phyloP scores from a whole-genome alignment of 805 yeast species.

The Yamadazyma nakazawae region DNA sequence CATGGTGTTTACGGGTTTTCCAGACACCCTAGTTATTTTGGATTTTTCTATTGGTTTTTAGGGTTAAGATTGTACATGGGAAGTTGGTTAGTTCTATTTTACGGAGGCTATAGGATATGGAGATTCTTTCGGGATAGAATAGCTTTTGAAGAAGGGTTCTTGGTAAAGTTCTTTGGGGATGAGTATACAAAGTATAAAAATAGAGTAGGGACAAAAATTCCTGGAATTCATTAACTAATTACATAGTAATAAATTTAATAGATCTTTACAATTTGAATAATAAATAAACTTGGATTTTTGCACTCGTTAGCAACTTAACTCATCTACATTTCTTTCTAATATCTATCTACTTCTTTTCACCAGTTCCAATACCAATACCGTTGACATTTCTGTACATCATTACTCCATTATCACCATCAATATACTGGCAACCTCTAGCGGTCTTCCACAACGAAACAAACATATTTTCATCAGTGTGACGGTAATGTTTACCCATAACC shows the following conservation, averaged over 20 bases:
- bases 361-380: constrained; percentile 35
- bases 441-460: constrained; percentile 62
- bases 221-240: not conserved
- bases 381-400: constrained; percentile 74
- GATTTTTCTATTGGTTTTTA: constrained; percentile 90
- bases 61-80: constrained; percentile 74
- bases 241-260: too few relatives aligned
- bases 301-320: too few relatives aligned
- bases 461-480: constrained; percentile 66
- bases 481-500: constrained; percentile 83
- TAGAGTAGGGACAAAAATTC: constrained; percentile 52
- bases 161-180: constrained; percentile 68
- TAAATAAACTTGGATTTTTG: too few relatives aligned
- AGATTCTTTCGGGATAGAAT: constrained; percentile 70
- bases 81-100: constrained; percentile 57
- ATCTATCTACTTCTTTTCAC: not conserved
- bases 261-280: too few relatives aligned
- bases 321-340: not conserved
- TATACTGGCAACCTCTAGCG: constrained; percentile 66
- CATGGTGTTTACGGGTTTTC: constrained; percentile 62
- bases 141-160: constrained; percentile 61
- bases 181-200: constrained; percentile 55
- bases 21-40: constrained; percentile 90
- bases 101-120: constrained; percentile 59
- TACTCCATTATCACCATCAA: constrained; percentile 69